phyloP scores from a whole-genome alignment of 106 monocot genomes.

The Allium cepa region DNA sequence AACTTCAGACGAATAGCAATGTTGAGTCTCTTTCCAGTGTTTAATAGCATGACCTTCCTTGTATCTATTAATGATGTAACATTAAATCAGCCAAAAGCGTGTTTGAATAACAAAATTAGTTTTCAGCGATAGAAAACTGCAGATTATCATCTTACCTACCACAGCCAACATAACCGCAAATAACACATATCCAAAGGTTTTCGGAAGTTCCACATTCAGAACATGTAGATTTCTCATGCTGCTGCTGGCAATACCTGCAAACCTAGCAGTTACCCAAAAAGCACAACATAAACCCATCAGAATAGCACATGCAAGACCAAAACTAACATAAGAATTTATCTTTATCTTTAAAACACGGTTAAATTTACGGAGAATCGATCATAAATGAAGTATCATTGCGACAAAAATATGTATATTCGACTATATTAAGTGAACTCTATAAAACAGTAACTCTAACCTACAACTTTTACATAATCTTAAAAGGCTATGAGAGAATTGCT shows the following conservation, averaged over 20 bases:
- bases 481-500: slow-evolving; percentile 6
- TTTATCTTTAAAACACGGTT: too few species aligned
- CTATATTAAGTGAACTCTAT: too few species aligned
- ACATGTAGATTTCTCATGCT: slow-evolving; percentile 75
- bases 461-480: neutral
- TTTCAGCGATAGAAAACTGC: neutral
- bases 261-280: slow-evolving; percentile 28
- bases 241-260: slow-evolving; percentile 91
- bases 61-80: slow-evolving; percentile 34
- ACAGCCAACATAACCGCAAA: slow-evolving; percentile 83
- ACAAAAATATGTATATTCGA: too few species aligned
- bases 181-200: slow-evolving; percentile 83
- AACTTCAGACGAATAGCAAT: slow-evolving; percentile 88
- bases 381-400: too few species aligned
- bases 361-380: too few species aligned
- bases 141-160: slow-evolving; percentile 41
- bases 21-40: slow-evolving; percentile 97
- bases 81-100: neutral
- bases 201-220: slow-evolving; percentile 64
- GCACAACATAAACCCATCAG: too few species aligned
- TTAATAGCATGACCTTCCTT: slow-evolving; percentile 81
- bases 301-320: too few species aligned
- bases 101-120: neutral
- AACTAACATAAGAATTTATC: too few species aligned
- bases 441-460: too few species aligned